A percentile compares a stretch with the other conserved stretches of the same genome.
Conservation (phyloP, 306 rosid species). For the Rosa persica region DNA sequence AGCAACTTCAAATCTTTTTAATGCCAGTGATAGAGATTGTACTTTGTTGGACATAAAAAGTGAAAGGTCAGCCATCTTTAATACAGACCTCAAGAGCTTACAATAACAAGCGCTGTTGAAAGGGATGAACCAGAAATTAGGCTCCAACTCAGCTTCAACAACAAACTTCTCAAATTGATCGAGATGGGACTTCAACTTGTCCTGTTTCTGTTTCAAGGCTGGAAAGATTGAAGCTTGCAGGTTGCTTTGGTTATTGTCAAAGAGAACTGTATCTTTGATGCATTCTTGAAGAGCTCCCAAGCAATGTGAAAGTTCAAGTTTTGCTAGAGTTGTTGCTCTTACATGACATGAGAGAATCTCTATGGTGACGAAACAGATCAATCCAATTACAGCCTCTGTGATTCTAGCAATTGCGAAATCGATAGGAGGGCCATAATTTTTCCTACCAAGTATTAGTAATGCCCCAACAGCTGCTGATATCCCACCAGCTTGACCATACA, state of each 20-base stretch:
- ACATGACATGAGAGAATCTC: conserved; percentile 50
- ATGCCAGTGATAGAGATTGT: conserved; percentile 36
- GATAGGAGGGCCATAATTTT: conserved; percentile 48
- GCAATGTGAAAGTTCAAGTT: conserved; percentile 50
- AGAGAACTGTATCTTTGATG: conserved; percentile 33
- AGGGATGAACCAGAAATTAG: conserved; percentile 78
- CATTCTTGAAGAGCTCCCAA: conserved; percentile 50
- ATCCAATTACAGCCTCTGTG: conserved; percentile 63
- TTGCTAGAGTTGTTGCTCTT: conserved; percentile 70
- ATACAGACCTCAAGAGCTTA: conserved; percentile 52
- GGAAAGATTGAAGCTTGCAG: conserved; percentile 22
- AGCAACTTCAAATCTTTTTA: conserved; percentile 17
- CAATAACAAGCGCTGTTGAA: conserved; percentile 48
- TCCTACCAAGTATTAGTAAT: conserved; percentile 68
- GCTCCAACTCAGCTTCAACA: conserved; percentile 68
- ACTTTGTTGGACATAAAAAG: conserved; percentile 35
- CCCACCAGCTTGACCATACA: conserved; percentile 82
- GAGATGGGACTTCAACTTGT: conserved; percentile 41
- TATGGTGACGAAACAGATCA: conserved; percentile 45
- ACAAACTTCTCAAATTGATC: conserved; percentile 41
- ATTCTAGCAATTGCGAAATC: conserved; percentile 67
- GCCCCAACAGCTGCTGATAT: conserved; percentile 66
- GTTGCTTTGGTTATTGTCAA: background rate
- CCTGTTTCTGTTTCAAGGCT: conserved; percentile 33
- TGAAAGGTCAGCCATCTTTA: conserved; percentile 42